Base-by-base conservation (phyloP, 176 grass and related monocot species). In the Aegilops tauschii region DNA sequence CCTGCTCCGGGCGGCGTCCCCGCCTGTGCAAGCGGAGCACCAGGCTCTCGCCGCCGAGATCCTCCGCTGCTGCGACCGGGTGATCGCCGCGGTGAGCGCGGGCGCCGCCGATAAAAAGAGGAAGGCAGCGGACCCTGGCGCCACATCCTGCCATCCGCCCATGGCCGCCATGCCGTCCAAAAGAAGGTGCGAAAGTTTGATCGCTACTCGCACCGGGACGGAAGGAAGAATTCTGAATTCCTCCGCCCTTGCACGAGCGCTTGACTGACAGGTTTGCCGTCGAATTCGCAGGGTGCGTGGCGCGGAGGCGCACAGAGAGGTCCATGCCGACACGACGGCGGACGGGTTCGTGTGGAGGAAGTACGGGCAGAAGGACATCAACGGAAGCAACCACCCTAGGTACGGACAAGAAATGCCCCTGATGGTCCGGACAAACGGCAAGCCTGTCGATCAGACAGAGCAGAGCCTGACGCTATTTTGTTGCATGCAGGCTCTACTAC, bases 291-390 rank as follows among this genome's bases (percentile, higher is more conserved):
- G 90, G 68, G 34, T 39, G 49, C 65, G 89, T 56, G 82, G 79
- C 10, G 83, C 82, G 30, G 86, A 74, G 77, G 80, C 84, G n/a
- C 25, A 18, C 3, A 50, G 3, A 1, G 85, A 77, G 65, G 61
- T 93, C 28, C 67, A 7, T 18, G 54, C 37, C 21, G n/a, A 14
- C 35, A 91, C 83, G 36, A 81, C 50, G 52, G 81, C 45, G 67
- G 93, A 95, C 80, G 79, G 81, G n/a, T 95, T 82, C 87, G 37
- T 88, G 67, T 95, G 93, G 93, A 89, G 89, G 77, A 93, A 93
- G 82, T 95, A 95, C 87, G 93, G 93, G 12, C 91, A 95, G 30
- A 95, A 95, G 84, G 86, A 87, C 4, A 95, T 95, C 80, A 84
- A 87, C 20, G 76, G 86, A 1, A 54, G 80, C 70, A 83, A 25